A percentile compares a stretch with the other conserved stretches of the same genome.
phyloP scores from a whole-genome alignment of 2,329 filamentous ascomycete genomes.

The Fusarium burgessii region DNA sequence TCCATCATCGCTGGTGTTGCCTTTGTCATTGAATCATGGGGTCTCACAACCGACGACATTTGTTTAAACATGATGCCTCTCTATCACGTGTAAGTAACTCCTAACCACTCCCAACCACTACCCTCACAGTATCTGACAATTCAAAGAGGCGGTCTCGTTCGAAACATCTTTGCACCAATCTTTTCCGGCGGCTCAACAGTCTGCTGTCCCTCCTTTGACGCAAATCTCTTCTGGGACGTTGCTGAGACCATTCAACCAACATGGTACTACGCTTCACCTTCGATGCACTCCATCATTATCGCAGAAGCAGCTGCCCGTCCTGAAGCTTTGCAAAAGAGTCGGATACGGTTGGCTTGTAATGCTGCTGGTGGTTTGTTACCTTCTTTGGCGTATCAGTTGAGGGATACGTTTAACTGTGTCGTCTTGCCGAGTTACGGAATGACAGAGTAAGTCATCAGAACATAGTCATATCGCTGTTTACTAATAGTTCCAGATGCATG shows the following conservation, averaged over 20 bases:
- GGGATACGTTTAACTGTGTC: background rate
- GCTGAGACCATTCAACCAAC: constrained; percentile 5
- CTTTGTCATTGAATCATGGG: constrained; percentile 20
- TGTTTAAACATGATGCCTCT: constrained; percentile 25
- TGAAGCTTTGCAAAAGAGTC: background rate
- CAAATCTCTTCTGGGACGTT: constrained; percentile 16
- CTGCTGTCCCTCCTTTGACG: constrained; percentile 11
- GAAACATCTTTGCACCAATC: background rate
- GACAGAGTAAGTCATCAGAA: constrained; percentile 8
- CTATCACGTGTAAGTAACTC: constrained; percentile 8
- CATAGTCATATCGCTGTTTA: too few species aligned
- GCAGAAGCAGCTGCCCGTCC: constrained; percentile 3
- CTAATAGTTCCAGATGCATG: constrained; percentile 2
- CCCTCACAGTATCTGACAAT: background rate
- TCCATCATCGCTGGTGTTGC: constrained; percentile 10
- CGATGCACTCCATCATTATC: constrained; percentile 10
- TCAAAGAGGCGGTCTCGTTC: background rate
- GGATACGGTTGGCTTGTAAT: constrained; percentile 7
- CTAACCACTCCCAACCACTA: rapidly evolving
- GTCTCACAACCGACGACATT: background rate
- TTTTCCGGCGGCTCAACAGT: constrained; percentile 2
- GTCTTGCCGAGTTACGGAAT: constrained; percentile 19
- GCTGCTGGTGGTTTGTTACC: constrained; percentile 5
- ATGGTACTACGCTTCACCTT: constrained; percentile 19
- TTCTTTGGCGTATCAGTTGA: background rate